Conservation (phyloP, 139 green algal genomes). For the Chlamydomonas sp. region DNA sequence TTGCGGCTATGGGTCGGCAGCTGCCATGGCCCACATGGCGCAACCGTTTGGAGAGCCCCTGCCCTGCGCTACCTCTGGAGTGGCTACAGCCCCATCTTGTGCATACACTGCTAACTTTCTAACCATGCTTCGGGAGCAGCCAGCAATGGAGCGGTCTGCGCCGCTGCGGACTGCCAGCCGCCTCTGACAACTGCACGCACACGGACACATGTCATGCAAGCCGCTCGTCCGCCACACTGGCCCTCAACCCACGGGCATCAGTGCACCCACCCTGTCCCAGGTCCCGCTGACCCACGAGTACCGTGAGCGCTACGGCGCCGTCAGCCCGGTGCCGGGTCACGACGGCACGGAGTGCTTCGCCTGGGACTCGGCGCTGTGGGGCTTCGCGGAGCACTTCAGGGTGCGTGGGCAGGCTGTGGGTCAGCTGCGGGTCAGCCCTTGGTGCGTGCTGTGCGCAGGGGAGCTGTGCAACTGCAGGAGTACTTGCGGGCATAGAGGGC, state of each 20-base stretch:
- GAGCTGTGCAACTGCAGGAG: neutral
- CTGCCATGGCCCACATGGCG: neutral
- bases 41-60: neutral
- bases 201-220: neutral
- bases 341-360: constrained; percentile 91
- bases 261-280: neutral
- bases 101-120: too few species aligned
- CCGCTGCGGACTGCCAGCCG: too few species aligned
- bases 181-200: too few species aligned
- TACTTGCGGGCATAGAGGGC: neutral
- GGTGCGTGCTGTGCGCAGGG: neutral
- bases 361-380: constrained; percentile 87
- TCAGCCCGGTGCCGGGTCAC: constrained; percentile 73
- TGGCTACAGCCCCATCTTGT: too few species aligned
- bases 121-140: too few species aligned
- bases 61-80: too few species aligned
- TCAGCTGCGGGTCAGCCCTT: neutral
- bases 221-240: neutral
- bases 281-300: constrained; percentile 27
- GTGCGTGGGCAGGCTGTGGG: constrained; percentile 38
- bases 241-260: neutral
- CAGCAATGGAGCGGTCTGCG: too few species aligned
- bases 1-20: neutral
- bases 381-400: constrained; percentile 89
- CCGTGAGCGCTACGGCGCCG: constrained; percentile 28